A percentile compares a stretch with the other conserved stretches of the same genome.
These are phyloP conservation scores for Monosporozyma siamensis DNA, from an alignment of 805 yeast species.

Conservation along the genomic window DNA sequence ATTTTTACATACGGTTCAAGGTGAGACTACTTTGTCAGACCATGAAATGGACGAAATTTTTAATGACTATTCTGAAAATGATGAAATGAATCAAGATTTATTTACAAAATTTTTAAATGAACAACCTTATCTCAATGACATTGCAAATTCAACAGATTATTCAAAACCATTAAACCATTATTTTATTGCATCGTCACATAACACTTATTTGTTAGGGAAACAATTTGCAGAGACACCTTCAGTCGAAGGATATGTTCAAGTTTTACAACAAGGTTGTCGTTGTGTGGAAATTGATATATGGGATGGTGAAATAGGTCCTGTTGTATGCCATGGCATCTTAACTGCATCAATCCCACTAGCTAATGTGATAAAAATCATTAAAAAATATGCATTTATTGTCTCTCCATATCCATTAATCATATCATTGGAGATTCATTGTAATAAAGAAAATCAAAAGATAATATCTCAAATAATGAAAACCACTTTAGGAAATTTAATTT, in stretches of 20 bases:
- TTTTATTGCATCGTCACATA: constrained; percentile 87
- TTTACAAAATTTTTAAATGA: constrained; percentile 27
- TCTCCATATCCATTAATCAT: constrained; percentile 79
- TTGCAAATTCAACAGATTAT: constrained; percentile 30
- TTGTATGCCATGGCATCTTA: constrained; percentile 86
- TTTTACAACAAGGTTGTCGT: constrained; percentile 84
- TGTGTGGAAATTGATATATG: constrained; percentile 94
- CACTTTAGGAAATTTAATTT: constrained; percentile 49
- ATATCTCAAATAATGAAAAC: constrained; percentile 46
- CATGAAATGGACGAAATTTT: constrained; percentile 31
- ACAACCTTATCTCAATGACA: constrained; percentile 20
- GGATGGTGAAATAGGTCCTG: constrained; percentile 78
- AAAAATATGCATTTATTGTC: constrained; percentile 80
- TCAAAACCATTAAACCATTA: constrained; percentile 73
- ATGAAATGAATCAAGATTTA: constrained; percentile 15
- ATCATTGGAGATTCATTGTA: constrained; percentile 81
- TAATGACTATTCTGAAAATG: constrained; percentile 26
- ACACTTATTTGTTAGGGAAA: constrained; percentile 81
- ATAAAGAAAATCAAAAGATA: constrained; percentile 51
- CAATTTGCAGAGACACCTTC: constrained; percentile 85
- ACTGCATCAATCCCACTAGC: constrained; percentile 62
- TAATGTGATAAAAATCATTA: constrained; percentile 62
- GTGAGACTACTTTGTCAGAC: constrained; percentile 30
- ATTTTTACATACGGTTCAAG: constrained; percentile 30
- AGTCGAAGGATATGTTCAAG: constrained; percentile 79